Base-by-base conservation (phyloP, 2,329 filamentous ascomycete genomes). In the Aspergillus sergii region DNA sequence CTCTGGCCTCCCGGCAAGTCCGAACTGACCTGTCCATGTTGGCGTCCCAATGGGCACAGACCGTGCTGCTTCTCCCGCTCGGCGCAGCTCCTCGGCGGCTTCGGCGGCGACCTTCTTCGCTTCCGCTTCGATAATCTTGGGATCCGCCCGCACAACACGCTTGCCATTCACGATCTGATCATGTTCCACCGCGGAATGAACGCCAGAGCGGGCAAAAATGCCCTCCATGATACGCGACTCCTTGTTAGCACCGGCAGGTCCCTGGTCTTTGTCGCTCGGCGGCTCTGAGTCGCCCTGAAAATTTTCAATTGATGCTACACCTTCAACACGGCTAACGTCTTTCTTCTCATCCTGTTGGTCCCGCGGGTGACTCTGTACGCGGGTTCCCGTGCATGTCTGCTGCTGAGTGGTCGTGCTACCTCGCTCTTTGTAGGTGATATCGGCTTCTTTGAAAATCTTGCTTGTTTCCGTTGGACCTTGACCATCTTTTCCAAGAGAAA, bases 161-260 rank as follows among this genome's bases (percentile, higher is more conserved):
- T 88, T 90, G 45, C 91, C 91, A 68, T 90, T 91, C 71, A 98
- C 87, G 71, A 98, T 96, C 59, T 93, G 87, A 68, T 98, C 95
- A 74, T 99, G 95, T 71, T 97, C 92, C 51, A 97, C 87, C 0
- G 94, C 92, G n/a, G 91, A 93, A 71, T 96, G 93, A 1, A 98
- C 91, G 2, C 90, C 91, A 0, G 92, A 91, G 46, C 89, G 88
- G 1, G 93, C 90, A 74, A 98, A 97, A 60, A 99, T 93, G 58
- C 91, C 91, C 66, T 94, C 89, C 81, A 98, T 91, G 68, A 98
- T 88, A 51, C 92, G 91, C 59, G 89, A 89, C 74, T 94, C 91
- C 1, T 80, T 79, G 54, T 79, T 81, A 8, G 76, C 76, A 58
- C 66, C 57, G 6, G 62, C 59, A 51, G 59, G 61, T 48, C 58